Conservation (phyloP, 176 grass and related monocot species). For the Carex myosuroides region DNA sequence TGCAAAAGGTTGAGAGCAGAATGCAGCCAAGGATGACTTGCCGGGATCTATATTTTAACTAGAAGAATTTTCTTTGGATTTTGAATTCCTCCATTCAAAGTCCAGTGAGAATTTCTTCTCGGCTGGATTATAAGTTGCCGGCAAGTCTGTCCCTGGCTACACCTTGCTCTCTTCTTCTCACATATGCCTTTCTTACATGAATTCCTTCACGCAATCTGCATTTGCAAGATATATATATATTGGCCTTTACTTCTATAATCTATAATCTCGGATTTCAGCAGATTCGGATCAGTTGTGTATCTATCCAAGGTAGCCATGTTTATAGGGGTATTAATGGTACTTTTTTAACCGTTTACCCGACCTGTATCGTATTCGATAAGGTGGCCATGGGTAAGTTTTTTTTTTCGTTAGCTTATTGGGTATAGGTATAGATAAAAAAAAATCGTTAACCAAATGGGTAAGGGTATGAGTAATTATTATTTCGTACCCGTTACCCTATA, state of each 20-base stretch:
- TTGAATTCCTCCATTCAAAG: not conserved
- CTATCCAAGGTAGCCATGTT: not conserved
- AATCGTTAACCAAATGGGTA: no score
- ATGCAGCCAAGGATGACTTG: slow-evolving; percentile 31
- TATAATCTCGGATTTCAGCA: no score
- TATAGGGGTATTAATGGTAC: no score
- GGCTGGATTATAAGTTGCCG: not conserved
- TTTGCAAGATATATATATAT: not conserved
- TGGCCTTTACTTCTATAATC: not conserved
- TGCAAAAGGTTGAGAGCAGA: not conserved
- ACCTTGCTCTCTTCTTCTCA: slow-evolving; percentile 18
- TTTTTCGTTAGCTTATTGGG: no score
- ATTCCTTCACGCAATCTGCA: not conserved
- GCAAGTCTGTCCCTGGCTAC: slow-evolving; percentile 36
- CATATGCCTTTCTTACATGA: not conserved
- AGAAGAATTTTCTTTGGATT: not conserved
- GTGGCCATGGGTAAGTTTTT: no score
- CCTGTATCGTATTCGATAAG: no score
- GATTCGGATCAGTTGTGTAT: not conserved
- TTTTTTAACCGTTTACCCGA: no score
- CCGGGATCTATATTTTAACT: not conserved
- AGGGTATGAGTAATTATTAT: no score
- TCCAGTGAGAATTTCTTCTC: not conserved
- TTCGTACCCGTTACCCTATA: no score
- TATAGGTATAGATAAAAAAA: no score